Evolutionary conservation across 495 filamentous ascomycete genomes (phyloP), one percentile per base, ranked within the genome.

Genomic region (Usnea hakonensis): DNA sequence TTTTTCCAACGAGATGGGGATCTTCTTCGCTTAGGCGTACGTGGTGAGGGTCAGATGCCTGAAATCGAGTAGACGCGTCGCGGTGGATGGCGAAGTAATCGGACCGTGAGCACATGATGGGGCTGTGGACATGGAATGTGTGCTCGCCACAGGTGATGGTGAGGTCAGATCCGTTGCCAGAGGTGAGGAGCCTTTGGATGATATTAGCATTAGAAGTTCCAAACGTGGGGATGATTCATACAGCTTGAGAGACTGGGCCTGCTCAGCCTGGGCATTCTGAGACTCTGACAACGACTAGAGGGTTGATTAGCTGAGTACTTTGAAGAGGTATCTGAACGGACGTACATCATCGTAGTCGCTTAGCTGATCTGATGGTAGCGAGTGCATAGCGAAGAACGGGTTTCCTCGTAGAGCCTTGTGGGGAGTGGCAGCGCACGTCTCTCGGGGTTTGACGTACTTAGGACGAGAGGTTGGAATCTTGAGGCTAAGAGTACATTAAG

Each of bases 121-220:
- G 33, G 40, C 53, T 61, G 14, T 61, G 58, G 5, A 61, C 58
- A 38, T 32, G 52, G 33, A 61, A 61, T 41, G 36, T 55, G 19
- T 30, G 17, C 26, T 37, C 35, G 17, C 26, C 44, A 46, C 58
- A 55, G 13, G 44, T 61, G 1, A 54, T 53, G 4, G 36, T 55
- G 9, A 61, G 7, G 9, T 61, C 48, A 37, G 44, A 55, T 5
- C 48, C 46, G 19, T 61, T 61, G 33, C 58, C 58, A 37, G 58
- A 54, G 8, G 35, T 32, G 7, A 55, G 48, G 36, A 61, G 58
- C n/a, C 58, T 54, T 33, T 54, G 58, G 44, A n/a, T 41, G 3
- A 19, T 0, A 21, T 6, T 30, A 11, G 23, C 26, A 1, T 37
- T 2, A 21, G 9, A 38, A 11, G 36, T 53, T 38, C 14, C 10